These are phyloP conservation scores for Phytophthora niederhauseri DNA, from an alignment of 352 stramenopile genomes.

Conservation along the genomic window DNA sequence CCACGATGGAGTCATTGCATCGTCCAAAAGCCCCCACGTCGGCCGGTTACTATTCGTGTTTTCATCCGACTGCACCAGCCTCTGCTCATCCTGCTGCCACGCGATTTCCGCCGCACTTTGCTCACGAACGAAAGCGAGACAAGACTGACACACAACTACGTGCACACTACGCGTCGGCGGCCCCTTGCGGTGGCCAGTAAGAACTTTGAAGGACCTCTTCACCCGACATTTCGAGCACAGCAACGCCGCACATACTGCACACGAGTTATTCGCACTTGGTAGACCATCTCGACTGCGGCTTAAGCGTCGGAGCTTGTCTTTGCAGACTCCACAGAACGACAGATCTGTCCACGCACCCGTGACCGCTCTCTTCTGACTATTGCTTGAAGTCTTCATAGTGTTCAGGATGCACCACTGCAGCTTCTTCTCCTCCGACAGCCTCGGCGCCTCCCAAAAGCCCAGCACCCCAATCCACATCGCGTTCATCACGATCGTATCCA, in stretches of 20 bases:
- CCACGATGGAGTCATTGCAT: slow-evolving; percentile 8
- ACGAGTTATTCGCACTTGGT: slow-evolving; percentile 6
- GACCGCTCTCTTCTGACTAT: neutral
- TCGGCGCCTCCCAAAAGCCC: slow-evolving; percentile 23
- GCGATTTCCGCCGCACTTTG: slow-evolving; percentile 14
- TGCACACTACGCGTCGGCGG: slow-evolving; percentile 9
- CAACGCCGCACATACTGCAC: slow-evolving; percentile 12
- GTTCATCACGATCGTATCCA: slow-evolving; percentile 31
- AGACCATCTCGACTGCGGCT: slow-evolving; percentile 4
- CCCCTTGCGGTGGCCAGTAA: slow-evolving; percentile 14
- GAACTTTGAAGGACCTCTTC: slow-evolving; percentile 20
- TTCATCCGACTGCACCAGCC: slow-evolving; percentile 1
- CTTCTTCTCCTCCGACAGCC: slow-evolving; percentile 21
- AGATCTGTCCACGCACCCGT: slow-evolving; percentile 8
- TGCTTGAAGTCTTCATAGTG: slow-evolving; percentile 9
- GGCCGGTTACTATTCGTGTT: slow-evolving; percentile 13
- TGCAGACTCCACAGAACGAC: slow-evolving; percentile 15
- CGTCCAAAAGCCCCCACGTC: slow-evolving; percentile 20
- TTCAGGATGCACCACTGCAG: slow-evolving; percentile 24
- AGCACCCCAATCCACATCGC: slow-evolving; percentile 23
- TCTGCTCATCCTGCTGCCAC: slow-evolving; percentile 20
- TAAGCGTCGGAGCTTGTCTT: slow-evolving; percentile 6
- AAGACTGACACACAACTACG: slow-evolving; percentile 18
- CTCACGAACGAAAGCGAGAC: slow-evolving; percentile 1
- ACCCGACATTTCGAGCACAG: slow-evolving; percentile 20